Evolutionary conservation across 2,329 filamentous ascomycete genomes (phyloP).

Genomic region (Apiospora aurea): DNA sequence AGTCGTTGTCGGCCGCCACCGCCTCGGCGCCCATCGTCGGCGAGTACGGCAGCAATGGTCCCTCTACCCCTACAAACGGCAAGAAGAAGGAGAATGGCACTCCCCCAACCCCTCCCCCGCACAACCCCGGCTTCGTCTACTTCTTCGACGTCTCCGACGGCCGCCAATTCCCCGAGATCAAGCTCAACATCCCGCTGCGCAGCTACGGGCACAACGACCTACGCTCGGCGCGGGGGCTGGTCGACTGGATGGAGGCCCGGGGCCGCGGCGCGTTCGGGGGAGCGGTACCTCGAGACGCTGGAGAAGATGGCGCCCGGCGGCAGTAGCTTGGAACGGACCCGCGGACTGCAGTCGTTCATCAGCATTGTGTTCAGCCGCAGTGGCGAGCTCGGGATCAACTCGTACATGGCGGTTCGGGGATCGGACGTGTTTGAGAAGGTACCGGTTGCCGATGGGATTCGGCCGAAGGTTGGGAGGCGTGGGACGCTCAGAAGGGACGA

Average conservation of each 20-base stretch:
- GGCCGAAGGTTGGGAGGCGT: too few species aligned
- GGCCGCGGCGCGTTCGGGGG: slow-evolving; percentile 24
- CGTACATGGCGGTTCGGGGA: too few species aligned
- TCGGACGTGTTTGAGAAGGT: neutral
- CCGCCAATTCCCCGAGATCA: slow-evolving; percentile 26
- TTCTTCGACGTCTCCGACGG: slow-evolving; percentile 29
- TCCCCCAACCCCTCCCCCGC: neutral
- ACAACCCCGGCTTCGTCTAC: slow-evolving; percentile 27
- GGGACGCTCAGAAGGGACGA: too few species aligned
- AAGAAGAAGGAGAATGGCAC: neutral
- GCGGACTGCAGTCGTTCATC: too few species aligned
- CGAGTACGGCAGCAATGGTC: too few species aligned
- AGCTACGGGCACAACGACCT: slow-evolving; percentile 26
- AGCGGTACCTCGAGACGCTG: too few species aligned
- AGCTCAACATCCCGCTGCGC: slow-evolving; percentile 25
- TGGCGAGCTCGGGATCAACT: too few species aligned
- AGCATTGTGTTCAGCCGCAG: too few species aligned
- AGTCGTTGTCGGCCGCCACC: too few species aligned
- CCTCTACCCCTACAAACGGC: neutral
- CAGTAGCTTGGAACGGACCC: too few species aligned
- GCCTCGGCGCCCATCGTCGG: neutral
- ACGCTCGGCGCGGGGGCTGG: slow-evolving; percentile 24
- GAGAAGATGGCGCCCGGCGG: too few species aligned
- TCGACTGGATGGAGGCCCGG: slow-evolving; percentile 25
- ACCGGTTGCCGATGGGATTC: slow-evolving; percentile 22